These are phyloP conservation scores for Pythium plurisporium DNA, from an alignment of 352 stramenopile genomes.

Conservation along the genomic window DNA sequence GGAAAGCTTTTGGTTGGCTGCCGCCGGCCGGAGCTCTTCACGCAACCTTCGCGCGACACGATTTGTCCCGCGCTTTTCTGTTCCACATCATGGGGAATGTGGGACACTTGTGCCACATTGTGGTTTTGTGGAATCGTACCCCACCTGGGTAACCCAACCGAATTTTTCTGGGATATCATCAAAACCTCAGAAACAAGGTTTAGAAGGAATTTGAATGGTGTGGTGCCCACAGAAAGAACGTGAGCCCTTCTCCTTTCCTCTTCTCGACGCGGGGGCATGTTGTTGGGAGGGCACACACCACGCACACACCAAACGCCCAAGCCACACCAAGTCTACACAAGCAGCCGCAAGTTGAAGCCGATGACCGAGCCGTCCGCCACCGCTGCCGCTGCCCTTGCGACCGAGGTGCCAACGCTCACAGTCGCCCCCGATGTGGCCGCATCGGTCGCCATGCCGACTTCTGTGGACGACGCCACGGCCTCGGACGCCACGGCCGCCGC, in stretches of 20 bases:
- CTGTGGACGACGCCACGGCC: neutral
- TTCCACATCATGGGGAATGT: neutral
- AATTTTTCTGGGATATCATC: too few species aligned
- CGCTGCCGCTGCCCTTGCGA: neutral
- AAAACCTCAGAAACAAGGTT: conserved; percentile 14
- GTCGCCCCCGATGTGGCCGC: conserved; percentile 6
- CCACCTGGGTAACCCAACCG: too few species aligned
- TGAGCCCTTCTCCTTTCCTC: neutral
- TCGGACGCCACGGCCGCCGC: neutral
- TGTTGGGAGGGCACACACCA: conserved; percentile 12
- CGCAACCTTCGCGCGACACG: conserved; percentile 25
- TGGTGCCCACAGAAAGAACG: too few species aligned
- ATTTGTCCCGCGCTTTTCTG: neutral
- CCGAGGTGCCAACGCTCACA: neutral
- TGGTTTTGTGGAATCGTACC: too few species aligned
- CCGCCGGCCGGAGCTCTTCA: conserved; percentile 21
- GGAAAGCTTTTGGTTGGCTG: conserved; percentile 26
- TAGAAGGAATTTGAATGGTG: conserved; percentile 18
- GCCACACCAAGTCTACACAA: conserved; percentile 35
- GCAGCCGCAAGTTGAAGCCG: conserved; percentile 18
- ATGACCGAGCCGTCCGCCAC: conserved; percentile 10
- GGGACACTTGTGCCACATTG: conserved; percentile 2
- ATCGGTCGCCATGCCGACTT: neutral
- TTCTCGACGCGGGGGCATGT: neutral
- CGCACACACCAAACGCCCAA: conserved; percentile 23